phyloP scores from a whole-genome alignment of 1,139 yeast species.

The Diutina pseudorugosa region DNA sequence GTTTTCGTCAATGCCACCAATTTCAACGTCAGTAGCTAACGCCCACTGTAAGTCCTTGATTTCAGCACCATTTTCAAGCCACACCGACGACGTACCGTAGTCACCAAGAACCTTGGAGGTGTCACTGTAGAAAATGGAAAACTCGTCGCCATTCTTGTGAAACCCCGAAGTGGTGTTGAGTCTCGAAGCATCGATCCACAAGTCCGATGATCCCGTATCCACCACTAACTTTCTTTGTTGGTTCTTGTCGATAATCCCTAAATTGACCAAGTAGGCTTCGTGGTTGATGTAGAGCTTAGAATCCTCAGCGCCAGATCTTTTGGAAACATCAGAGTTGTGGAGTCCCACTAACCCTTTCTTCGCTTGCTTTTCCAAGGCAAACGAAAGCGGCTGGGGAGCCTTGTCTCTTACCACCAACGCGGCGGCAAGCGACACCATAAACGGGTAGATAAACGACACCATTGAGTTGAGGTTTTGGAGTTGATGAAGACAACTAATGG shows the following conservation, averaged over 20 bases:
- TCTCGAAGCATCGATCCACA: conserved; percentile 6
- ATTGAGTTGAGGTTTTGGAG: neutral
- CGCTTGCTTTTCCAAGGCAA: neutral
- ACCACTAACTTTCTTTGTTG: conserved; percentile 6
- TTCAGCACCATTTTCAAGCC: conserved; percentile 2
- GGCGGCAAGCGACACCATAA: neutral
- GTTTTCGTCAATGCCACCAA: neutral
- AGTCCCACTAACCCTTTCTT: neutral
- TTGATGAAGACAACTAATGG: no score
- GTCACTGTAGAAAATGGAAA: conserved; percentile 6
- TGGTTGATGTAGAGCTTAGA: neutral
- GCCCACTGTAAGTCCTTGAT: conserved; percentile 8
- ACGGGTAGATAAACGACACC: neutral
- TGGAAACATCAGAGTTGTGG: no score
- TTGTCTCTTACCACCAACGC: neutral
- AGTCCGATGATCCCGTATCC: conserved; percentile 9
- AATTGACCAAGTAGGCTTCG: neutral
- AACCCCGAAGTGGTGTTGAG: neutral
- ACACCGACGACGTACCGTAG: conserved; percentile 6
- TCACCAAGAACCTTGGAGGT: conserved; percentile 5
- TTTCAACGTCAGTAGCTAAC: neutral
- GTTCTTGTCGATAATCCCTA: conserved; percentile 4
- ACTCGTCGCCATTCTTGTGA: conserved; percentile 5
- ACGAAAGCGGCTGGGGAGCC: neutral
- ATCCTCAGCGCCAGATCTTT: no score